A percentile compares a stretch with the other conserved stretches of the same genome.
These are phyloP conservation scores for Guyanaporus albipodus DNA, from an alignment of 768 basidiomycete species.

Conservation along the genomic window DNA sequence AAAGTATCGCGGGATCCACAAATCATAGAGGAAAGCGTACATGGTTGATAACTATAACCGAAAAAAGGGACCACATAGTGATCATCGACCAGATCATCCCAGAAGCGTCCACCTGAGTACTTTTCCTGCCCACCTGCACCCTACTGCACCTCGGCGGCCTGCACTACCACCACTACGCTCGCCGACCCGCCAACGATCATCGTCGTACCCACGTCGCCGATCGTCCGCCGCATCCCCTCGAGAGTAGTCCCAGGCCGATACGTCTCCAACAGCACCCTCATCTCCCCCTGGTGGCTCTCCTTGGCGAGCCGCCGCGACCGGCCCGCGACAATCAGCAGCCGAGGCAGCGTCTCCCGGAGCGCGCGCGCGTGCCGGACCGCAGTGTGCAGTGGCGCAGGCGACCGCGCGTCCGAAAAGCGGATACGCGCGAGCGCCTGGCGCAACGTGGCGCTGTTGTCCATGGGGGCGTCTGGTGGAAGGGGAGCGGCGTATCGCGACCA, in stretches of 20 bases:
- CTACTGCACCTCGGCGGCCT: constrained; percentile 59
- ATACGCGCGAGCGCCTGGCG: constrained; percentile 50
- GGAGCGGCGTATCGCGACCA: constrained; percentile 60
- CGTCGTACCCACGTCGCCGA: constrained; percentile 84
- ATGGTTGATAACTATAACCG: too few relatives aligned
- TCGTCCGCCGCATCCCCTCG: constrained; percentile 59
- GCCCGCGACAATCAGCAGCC: constrained; percentile 65
- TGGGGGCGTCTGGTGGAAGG: constrained; percentile 1
- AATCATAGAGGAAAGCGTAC: too few relatives aligned
- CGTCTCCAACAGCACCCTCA: constrained; percentile 58
- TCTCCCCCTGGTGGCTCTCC: constrained; percentile 68
- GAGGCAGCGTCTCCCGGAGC: constrained; percentile 27
- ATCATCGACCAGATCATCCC: too few relatives aligned
- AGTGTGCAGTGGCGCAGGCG: constrained; percentile 59
- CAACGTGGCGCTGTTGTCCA: constrained; percentile 8
- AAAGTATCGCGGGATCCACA: too few relatives aligned
- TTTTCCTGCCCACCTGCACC: too few relatives aligned
- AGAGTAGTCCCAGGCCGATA: constrained; percentile 1
- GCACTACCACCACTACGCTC: constrained; percentile 61
- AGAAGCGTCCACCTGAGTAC: too few relatives aligned
- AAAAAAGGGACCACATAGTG: too few relatives aligned
- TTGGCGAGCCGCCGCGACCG: constrained; percentile 71
- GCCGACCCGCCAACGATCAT: constrained; percentile 61
- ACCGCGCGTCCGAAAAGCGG: constrained; percentile 52
- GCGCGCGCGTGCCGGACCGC: constrained; percentile 42